These are phyloP conservation scores for Sugiyamaella novakii DNA, from an alignment of 1,139 yeast genomes.

Conservation along the genomic window DNA sequence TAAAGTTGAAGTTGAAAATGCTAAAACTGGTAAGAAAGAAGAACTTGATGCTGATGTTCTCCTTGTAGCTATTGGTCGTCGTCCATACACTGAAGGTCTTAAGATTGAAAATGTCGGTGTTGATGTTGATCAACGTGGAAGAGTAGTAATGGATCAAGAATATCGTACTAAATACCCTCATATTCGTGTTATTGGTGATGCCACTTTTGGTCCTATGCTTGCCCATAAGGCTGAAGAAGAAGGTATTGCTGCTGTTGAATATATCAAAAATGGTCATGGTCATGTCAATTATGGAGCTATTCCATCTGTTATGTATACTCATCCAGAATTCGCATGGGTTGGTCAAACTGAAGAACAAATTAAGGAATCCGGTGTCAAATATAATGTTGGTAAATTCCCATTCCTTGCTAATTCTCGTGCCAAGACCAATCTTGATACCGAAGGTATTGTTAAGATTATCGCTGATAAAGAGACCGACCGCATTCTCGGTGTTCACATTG, in stretches of 20 bases:
- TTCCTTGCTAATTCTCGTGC: slow-evolving; percentile 99
- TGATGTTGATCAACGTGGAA: slow-evolving; percentile 88
- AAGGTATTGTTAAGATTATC: slow-evolving; percentile 93
- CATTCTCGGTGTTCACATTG: slow-evolving; percentile 93
- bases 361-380: slow-evolving; percentile 89
- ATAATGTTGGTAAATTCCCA: slow-evolving; percentile 97
- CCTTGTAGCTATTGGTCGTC: slow-evolving; percentile 97
- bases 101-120: slow-evolving; percentile 86
- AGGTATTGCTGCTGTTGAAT: slow-evolving; percentile 98
- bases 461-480: slow-evolving; percentile 98
- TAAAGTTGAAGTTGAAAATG: slow-evolving; percentile 84
- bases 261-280: slow-evolving; percentile 90
- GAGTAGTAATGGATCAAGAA: slow-evolving; percentile 91
- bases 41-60: slow-evolving; percentile 85
- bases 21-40: slow-evolving; percentile 81
- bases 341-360: slow-evolving; percentile 96
- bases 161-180: slow-evolving; percentile 90
- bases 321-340: slow-evolving; percentile 99
- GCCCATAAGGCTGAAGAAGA: slow-evolving; percentile 99
- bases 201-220: slow-evolving; percentile 97
- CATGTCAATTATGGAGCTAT: slow-evolving; percentile 98
- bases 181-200: slow-evolving; percentile 97
- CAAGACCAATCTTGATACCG: slow-evolving; percentile 95
- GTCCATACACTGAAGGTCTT: slow-evolving; percentile 92
- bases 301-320: slow-evolving; percentile 98